Conservation (phyloP, 768 basidiomycete genomes). For the Rossbeevera mucosa region DNA sequence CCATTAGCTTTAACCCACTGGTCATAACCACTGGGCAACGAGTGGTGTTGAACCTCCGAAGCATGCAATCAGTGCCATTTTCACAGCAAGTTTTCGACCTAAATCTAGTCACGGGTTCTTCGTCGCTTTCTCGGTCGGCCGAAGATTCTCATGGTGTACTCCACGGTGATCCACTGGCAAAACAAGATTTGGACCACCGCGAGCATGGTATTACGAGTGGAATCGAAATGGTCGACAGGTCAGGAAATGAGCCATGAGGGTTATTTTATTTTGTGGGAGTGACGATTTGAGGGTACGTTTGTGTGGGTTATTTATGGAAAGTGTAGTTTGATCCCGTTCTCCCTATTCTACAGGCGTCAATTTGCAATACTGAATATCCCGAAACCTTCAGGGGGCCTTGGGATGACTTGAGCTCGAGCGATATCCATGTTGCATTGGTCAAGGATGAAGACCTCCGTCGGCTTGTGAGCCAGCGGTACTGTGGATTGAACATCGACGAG, state of each 20-base stretch:
- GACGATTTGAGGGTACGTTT: not conserved
- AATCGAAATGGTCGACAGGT: not conserved
- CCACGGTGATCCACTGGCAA: not conserved
- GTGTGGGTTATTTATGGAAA: not conserved
- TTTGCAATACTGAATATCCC: not conserved
- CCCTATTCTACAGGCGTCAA: not conserved
- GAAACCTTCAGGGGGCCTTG: not conserved
- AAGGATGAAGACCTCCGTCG: not conserved
- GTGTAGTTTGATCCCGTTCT: not conserved
- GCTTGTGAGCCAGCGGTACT: not conserved
- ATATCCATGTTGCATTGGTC: not conserved
- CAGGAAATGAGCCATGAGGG: not conserved
- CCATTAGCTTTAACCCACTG: conserved; percentile 4
- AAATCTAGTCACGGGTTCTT: not conserved
- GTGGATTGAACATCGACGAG: no score
- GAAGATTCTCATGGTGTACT: not conserved
- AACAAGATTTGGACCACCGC: not conserved
- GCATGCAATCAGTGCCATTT: not conserved
- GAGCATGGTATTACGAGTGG: not conserved
- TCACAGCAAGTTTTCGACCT: not conserved
- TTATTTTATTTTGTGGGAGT: not conserved
- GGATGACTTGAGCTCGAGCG: not conserved
- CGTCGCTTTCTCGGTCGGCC: not conserved
- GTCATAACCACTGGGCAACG: conserved; percentile 15
- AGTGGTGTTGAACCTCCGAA: conserved; percentile 14